phyloP scores from a whole-genome alignment of 441 rosid species.

The Euphorbia celastroides region DNA sequence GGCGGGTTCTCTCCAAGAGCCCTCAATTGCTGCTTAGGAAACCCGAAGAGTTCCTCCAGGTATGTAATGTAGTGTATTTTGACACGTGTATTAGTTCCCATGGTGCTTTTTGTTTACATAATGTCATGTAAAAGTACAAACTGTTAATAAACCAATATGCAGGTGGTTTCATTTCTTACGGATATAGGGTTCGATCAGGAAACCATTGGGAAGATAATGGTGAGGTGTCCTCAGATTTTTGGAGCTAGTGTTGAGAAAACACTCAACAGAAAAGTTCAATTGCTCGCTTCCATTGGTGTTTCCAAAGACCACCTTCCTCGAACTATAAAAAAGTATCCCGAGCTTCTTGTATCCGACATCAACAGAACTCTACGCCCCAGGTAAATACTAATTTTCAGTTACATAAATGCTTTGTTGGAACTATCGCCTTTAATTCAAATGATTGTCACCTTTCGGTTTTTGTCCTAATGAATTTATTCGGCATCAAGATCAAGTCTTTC shows the following conservation, averaged over 20 bases:
- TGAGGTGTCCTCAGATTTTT: constrained; percentile 81
- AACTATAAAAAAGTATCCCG: constrained; percentile 77
- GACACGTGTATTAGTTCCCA: not conserved
- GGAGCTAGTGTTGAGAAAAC: constrained; percentile 57
- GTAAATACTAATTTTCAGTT: constrained; percentile 32
- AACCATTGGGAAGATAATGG: constrained; percentile 48
- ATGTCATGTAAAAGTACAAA: not conserved
- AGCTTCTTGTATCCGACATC: constrained; percentile 61
- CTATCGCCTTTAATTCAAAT: not conserved
- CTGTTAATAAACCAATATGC: constrained; percentile 17
- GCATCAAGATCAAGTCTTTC: not conserved
- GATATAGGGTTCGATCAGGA: constrained; percentile 60
- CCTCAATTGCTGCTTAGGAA: constrained; percentile 75
- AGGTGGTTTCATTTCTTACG: constrained; percentile 62
- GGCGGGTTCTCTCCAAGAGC: constrained; percentile 62
- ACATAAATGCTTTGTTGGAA: not conserved
- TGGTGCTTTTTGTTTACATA: not conserved
- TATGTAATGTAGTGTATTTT: constrained; percentile 14
- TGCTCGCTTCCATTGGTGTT: constrained; percentile 55
- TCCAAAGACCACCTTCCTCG: constrained; percentile 49
- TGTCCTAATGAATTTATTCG: not conserved
- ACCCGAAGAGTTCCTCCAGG: constrained; percentile 68
- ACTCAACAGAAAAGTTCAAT: constrained; percentile 53
- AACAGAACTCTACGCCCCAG: constrained; percentile 62
- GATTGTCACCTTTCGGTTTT: not conserved